phyloP scores from a whole-genome alignment of 257 asterid species.

The Solanum ossicruentum region DNA sequence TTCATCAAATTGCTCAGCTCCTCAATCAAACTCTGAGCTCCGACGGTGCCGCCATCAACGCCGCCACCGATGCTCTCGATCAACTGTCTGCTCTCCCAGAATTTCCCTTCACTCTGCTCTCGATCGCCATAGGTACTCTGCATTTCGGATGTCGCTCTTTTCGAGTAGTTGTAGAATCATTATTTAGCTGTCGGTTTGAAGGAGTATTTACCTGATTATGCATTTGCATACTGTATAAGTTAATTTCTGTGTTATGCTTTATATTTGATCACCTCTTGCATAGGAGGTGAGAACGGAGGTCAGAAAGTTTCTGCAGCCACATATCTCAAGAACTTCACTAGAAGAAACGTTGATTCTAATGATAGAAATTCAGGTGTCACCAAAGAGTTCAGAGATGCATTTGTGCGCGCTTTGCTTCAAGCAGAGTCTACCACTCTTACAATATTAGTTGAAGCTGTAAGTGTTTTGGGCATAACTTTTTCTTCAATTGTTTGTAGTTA shows the following conservation, averaged over 20 bases:
- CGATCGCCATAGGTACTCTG: slow-evolving; percentile 16
- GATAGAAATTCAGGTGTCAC: neutral
- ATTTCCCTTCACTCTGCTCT: slow-evolving; percentile 19
- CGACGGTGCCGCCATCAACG: slow-evolving; percentile 1
- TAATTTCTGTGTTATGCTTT: neutral
- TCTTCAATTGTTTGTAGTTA: neutral
- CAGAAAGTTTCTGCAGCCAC: slow-evolving; percentile 24
- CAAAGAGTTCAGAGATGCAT: slow-evolving; percentile 24
- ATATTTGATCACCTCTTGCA: neutral
- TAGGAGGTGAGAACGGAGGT: slow-evolving; percentile 17
- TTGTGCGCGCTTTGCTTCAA: slow-evolving; percentile 18
- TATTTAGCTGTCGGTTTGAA: neutral
- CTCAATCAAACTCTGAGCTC: slow-evolving; percentile 21
- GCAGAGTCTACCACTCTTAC: slow-evolving; percentile 18
- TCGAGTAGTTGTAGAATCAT: neutral
- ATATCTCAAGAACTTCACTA: slow-evolving; percentile 25
- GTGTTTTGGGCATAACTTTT: neutral
- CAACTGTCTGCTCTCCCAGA: slow-evolving; percentile 11
- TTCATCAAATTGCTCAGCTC: slow-evolving; percentile 5
- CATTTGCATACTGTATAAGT: neutral
- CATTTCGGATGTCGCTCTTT: neutral
- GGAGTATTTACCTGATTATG: neutral
- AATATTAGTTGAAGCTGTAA: slow-evolving; percentile 23
- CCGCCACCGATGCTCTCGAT: slow-evolving; percentile 19
- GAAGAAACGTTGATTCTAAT: slow-evolving; percentile 10